Conservation (phyloP, 192 early-diverging fungal species). For the Entophlyctis luteolus region DNA sequence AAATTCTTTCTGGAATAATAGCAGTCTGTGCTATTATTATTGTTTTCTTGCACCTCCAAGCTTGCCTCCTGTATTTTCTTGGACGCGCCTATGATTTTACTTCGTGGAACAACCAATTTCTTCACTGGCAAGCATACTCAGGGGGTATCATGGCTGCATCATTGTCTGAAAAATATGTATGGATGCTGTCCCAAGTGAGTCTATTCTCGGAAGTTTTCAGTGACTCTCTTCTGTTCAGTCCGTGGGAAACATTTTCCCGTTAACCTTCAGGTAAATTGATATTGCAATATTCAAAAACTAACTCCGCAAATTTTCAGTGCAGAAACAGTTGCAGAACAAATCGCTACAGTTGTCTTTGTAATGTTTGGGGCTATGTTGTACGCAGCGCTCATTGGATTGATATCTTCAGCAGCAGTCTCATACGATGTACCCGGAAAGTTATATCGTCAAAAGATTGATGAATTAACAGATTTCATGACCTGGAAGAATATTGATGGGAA, state of each 20-base stretch:
- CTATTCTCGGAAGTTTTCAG: background rate
- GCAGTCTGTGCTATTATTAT: background rate
- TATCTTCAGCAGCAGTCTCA: slow-evolving; percentile 11
- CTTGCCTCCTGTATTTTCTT: slow-evolving; percentile 14
- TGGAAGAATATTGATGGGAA: slow-evolving; percentile 13
- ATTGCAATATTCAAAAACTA: background rate
- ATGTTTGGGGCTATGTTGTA: background rate
- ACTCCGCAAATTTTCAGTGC: background rate
- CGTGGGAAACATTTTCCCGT: slow-evolving; percentile 1
- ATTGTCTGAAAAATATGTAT: background rate
- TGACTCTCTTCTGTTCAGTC: background rate
- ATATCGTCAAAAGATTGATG: slow-evolving; percentile 31
- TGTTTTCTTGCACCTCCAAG: slow-evolving; percentile 29
- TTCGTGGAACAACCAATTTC: background rate
- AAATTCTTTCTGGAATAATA: background rate
- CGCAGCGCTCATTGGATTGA: slow-evolving; percentile 14
- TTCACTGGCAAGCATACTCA: background rate
- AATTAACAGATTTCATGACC: slow-evolving; percentile 29
- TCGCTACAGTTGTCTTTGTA: background rate
- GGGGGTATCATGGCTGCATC: background rate
- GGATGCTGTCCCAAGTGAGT: background rate
- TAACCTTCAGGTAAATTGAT: background rate
- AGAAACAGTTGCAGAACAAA: background rate
- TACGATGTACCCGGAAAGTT: slow-evolving; percentile 5
- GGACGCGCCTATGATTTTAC: slow-evolving; percentile 1